Base-by-base conservation (phyloP, 306 rosid genomes). In the Biancaea sappan region DNA sequence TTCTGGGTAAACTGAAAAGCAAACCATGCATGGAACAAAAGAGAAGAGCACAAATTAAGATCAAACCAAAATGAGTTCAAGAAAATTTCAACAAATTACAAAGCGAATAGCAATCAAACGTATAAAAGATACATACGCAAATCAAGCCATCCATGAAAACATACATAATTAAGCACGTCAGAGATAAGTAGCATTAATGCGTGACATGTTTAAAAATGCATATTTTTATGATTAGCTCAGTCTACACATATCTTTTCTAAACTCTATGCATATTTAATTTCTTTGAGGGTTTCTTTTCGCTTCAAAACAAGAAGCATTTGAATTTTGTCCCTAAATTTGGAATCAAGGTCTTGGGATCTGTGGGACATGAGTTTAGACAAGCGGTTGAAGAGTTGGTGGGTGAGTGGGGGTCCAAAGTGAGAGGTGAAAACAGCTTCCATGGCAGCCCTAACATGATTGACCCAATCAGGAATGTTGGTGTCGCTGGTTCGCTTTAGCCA, bases 361-460 rank as follows among this genome's bases (percentile, higher is more conserved):
- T 59, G 26, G 0, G 34, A 16, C 51, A 77, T 75, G 2, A 68
- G 80, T 41, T 61, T 21, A 40, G 31, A 26, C 9, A 84, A 19
- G 21, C 85, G 84, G 28, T 43, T 53, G 32, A 88, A 88, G 69
- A 86, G 48, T 48, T 84, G 65, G 57, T 82, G 77, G 0, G 82
- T 69, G 35, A 72, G 38, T 37, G 69, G 52, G 10, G 10, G 14
- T 12, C 82, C 84, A 26, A 88, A 86, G 5, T 84, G 88, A 21
- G 25, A n/a, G 16, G 40, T 60, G 81, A 88, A 84, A 29, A 43
- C 67, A 7, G 74, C 81, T 47, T 86, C 91, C 84, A 74, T 69
- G 8, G 82, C 85, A 71, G 91, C 93, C 69, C 93, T 76, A 0
- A 77, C 31, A 63, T 86, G 88, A 60, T 14, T 38, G 6, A 79